A percentile compares a stretch with the other conserved stretches of the same genome.
These are phyloP conservation scores for Gymnopus androsaceus DNA, from an alignment of 1,284 basidiomycete species.

Conservation along the genomic window DNA sequence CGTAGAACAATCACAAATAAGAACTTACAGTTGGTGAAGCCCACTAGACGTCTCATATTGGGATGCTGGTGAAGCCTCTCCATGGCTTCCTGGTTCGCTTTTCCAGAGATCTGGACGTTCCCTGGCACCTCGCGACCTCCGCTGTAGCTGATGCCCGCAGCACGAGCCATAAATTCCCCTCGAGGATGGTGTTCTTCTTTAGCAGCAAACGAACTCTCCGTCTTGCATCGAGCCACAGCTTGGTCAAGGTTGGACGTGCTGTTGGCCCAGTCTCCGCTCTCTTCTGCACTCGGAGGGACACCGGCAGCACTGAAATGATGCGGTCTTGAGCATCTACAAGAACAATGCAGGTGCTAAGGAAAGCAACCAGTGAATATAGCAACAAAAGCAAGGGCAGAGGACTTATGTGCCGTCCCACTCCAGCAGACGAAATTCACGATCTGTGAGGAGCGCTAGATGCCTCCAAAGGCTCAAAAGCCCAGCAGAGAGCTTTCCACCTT, in stretches of 20 bases:
- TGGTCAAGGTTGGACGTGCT: neutral
- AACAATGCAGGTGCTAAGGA: no score
- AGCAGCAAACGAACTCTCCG: neutral
- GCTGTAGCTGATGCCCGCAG: slow-evolving; percentile 13
- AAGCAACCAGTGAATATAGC: no score
- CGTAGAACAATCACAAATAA: no score
- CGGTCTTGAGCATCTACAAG: no score
- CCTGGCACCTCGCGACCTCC: slow-evolving; percentile 8
- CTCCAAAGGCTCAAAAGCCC: neutral
- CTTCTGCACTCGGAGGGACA: no score
- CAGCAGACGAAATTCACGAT: no score
- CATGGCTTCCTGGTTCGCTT: neutral
- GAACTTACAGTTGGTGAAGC: neutral
- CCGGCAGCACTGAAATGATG: no score
- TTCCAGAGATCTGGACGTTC: neutral
- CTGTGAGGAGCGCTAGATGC: neutral
- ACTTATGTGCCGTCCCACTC: no score
- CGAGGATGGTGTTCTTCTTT: slow-evolving; percentile 1
- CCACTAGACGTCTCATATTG: neutral
- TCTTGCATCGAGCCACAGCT: neutral
- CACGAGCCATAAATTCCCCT: slow-evolving; percentile 9
- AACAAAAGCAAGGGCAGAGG: no score
- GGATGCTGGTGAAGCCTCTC: neutral
- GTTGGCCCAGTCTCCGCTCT: no score
- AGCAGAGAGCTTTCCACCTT: neutral